Evolutionary conservation across 176 grass and related monocot genomes (phyloP).

Genomic region (Carex pumila): DNA sequence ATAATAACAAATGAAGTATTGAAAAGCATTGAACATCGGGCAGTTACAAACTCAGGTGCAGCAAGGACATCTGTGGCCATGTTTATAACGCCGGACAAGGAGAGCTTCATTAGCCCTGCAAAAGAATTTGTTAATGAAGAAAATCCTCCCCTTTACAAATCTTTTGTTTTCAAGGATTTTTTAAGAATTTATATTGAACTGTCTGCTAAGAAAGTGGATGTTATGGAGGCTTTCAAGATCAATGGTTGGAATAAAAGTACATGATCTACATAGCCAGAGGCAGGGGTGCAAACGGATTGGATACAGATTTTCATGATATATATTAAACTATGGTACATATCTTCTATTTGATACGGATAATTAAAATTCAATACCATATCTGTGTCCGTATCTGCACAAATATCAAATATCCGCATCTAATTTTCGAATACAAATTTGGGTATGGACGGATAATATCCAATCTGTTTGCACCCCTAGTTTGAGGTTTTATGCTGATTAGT

Average conservation of each 20-base stretch:
- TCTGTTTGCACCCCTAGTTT: not conserved
- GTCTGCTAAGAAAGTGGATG: conserved; percentile 34
- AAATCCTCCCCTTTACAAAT: conserved; percentile 19
- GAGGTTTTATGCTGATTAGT: not conserved
- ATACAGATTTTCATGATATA: too few species aligned
- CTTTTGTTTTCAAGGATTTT: conserved; percentile 43
- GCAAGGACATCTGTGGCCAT: conserved; percentile 32
- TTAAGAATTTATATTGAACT: conserved; percentile 35
- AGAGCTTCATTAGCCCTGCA: conserved; percentile 24
- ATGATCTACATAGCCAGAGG: not conserved
- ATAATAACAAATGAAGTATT: not conserved
- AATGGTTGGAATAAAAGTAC: not conserved
- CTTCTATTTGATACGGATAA: too few species aligned
- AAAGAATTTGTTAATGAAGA: conserved; percentile 10
- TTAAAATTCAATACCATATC: too few species aligned
- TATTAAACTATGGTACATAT: too few species aligned
- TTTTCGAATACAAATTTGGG: too few species aligned
- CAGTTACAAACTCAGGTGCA: conserved; percentile 19
- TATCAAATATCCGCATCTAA: too few species aligned
- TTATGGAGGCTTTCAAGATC: conserved; percentile 54
- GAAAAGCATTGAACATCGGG: conserved; percentile 53
- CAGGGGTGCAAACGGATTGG: too few species aligned
- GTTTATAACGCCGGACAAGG: conserved; percentile 36
- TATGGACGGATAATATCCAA: too few species aligned
- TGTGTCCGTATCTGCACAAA: too few species aligned